Conservation (phyloP, 1,284 basidiomycete species). For the Cryptococcus maquisensis region DNA sequence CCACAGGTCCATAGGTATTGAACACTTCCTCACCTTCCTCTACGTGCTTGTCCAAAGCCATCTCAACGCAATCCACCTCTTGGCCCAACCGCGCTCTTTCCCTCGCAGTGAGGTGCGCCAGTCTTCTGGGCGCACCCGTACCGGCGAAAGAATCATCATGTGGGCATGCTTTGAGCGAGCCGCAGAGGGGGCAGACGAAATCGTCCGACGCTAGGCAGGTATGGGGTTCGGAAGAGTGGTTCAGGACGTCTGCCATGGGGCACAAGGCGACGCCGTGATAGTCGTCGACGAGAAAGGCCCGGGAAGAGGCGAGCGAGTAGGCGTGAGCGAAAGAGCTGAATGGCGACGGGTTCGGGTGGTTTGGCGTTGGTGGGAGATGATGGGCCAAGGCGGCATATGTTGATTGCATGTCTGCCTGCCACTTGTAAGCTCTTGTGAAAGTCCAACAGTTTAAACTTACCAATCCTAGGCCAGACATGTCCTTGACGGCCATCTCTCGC, state of each 20-base stretch:
- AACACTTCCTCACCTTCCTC: slow-evolving; percentile 61
- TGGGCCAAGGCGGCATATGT: slow-evolving; percentile 27
- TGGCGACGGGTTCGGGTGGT: slow-evolving; percentile 30
- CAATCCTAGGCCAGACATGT: slow-evolving; percentile 30
- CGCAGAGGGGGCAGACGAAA: slow-evolving; percentile 76
- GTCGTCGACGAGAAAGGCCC: slow-evolving; percentile 81
- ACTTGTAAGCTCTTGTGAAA: neutral
- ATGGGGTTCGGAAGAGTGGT: slow-evolving; percentile 55
- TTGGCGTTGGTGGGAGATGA: slow-evolving; percentile 26
- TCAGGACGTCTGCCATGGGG: slow-evolving; percentile 86
- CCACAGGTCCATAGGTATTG: slow-evolving; percentile 78
- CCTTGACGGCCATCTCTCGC: slow-evolving; percentile 30
- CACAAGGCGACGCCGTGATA: slow-evolving; percentile 83
- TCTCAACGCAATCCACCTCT: slow-evolving; percentile 38
- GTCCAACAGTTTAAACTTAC: slow-evolving; percentile 17
- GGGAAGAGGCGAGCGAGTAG: slow-evolving; percentile 75
- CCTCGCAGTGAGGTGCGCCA: slow-evolving; percentile 23
- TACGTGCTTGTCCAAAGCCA: slow-evolving; percentile 34
- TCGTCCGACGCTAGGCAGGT: slow-evolving; percentile 62
- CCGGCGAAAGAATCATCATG: slow-evolving; percentile 57
- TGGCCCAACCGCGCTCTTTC: slow-evolving; percentile 9
- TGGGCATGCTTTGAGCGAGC: slow-evolving; percentile 64
- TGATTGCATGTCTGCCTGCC: slow-evolving; percentile 28
- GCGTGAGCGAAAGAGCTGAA: slow-evolving; percentile 62
- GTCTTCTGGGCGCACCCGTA: slow-evolving; percentile 14